phyloP scores from a whole-genome alignment of 179 eudicot species.

The Actinidia arguta region DNA sequence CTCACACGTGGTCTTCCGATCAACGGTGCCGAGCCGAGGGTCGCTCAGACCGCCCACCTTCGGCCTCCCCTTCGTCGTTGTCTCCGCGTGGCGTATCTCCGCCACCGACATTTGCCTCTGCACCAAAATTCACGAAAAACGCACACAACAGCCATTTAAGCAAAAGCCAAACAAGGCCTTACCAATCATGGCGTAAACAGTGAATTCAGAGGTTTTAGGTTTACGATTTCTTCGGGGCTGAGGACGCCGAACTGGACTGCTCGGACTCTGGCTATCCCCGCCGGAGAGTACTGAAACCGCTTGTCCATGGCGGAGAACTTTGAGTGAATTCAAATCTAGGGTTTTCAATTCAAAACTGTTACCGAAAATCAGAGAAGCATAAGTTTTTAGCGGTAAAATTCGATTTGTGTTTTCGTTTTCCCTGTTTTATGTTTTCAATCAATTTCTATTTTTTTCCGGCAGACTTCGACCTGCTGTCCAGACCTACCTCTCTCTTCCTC shows the following conservation, averaged over 20 bases:
- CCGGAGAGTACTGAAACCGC: not conserved
- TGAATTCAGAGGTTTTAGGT: too few relatives aligned
- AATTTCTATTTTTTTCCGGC: not conserved
- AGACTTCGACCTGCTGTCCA: not conserved
- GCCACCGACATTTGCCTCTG: constrained; percentile 99
- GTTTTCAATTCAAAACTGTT: not conserved
- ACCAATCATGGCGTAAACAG: too few relatives aligned
- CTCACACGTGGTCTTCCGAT: constrained; percentile 92
- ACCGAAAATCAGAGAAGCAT: not conserved
- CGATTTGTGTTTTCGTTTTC: not conserved
- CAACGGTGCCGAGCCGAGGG: constrained; percentile 85
- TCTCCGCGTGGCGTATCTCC: constrained; percentile 91
- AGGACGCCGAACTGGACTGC: not conserved
- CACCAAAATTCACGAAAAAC: constrained; percentile 20
- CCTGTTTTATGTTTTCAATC: not conserved
- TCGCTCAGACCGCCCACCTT: constrained; percentile 92
- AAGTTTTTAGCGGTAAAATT: not conserved
- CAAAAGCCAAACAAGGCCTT: not conserved
- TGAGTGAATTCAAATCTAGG: not conserved
- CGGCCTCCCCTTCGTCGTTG: constrained; percentile 94
- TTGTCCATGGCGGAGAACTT: too few relatives aligned
- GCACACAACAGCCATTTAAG: not conserved
- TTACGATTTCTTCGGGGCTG: too few relatives aligned
- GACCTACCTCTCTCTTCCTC: not conserved
- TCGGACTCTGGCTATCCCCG: not conserved